phyloP scores from a whole-genome alignment of 495 filamentous ascomycete species.

The Staphylotrichum longicolle region DNA sequence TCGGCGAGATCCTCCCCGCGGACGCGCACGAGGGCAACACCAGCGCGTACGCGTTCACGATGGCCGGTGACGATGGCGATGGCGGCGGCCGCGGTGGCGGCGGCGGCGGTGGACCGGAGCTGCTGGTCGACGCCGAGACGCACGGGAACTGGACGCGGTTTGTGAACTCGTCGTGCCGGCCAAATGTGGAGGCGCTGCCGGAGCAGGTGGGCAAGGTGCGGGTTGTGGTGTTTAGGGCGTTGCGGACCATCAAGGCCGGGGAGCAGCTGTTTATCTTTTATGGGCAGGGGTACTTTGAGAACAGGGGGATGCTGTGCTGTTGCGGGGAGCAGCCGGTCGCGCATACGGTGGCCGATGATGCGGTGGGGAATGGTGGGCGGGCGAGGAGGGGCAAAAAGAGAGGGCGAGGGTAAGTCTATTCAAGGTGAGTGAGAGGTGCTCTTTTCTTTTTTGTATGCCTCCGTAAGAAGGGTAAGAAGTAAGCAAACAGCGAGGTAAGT shows the following conservation, averaged over 20 bases:
- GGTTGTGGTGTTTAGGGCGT: constrained; percentile 17
- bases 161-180: constrained; percentile 26
- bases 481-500: too few relatives aligned
- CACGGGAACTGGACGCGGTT: constrained; percentile 34
- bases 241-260: not conserved
- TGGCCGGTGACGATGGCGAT: not conserved
- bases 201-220: constrained; percentile 18
- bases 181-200: constrained; percentile 13
- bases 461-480: too few relatives aligned
- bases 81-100: not conserved
- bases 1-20: constrained; percentile 12
- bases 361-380: too few relatives aligned
- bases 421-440: too few relatives aligned
- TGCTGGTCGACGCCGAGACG: constrained; percentile 15
- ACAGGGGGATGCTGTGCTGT: constrained; percentile 4
- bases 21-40: not conserved
- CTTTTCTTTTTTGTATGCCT: too few relatives aligned
- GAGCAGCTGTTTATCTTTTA: constrained; percentile 28
- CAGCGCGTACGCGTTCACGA: not conserved
- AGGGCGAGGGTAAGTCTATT: too few relatives aligned
- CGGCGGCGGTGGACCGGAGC: not conserved
- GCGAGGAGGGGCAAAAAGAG: too few relatives aligned
- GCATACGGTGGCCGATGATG: not conserved
- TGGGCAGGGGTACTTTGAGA: constrained; percentile 24
- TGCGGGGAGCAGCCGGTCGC: not conserved